Base-by-base conservation (phyloP, 306 rosid genomes). In the Pueraria montana region DNA sequence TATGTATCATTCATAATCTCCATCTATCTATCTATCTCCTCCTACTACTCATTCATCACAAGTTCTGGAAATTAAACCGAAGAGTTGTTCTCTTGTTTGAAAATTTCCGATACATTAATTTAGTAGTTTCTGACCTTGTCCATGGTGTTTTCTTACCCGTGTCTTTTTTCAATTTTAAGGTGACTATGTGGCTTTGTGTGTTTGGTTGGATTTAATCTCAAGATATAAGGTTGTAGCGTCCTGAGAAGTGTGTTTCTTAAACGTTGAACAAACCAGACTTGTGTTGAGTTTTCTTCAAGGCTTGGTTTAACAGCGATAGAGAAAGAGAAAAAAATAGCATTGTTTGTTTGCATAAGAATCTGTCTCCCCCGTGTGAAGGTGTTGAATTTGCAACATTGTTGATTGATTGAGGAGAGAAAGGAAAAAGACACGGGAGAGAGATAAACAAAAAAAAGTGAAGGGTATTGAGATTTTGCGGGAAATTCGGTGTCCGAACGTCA, bases 281-380 rank as follows among this genome's bases (percentile, higher is more conserved):
- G 49, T 34, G 13, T 92, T 85, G 90, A 94, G 94, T 89, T 92
- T 85, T 83, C 94, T 88, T 89, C 58, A 87, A 88, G 95, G 78
- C 38, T 72, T 75, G 50, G 91, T 85, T 77, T 77, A 81, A 45
- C 3, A 66, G 16, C 81, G 34, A 69, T 45, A 42, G 34, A 21
- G n/a, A 77, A 34, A 38, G 21, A 55, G 78, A 58, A 13, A 72
- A 16, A 27, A 40, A n/a, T 53, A 34, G 17, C 69, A 62, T 81
- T 72, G 79, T 59, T 56, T 75, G 16, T 42, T 63, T 75, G 16
- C 48, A 74, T 82, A 62, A 40, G 78, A 75, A 55, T 79, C 78
- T 87, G 76, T 30, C 74, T 77, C 79, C 63, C 83, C 48, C 79
- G 74, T 42, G 67, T 64, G 16, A 23, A 10, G 27, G 81, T 62